phyloP scores from a whole-genome alignment of 78 protist genomes.

The Isochrysis galbana region DNA sequence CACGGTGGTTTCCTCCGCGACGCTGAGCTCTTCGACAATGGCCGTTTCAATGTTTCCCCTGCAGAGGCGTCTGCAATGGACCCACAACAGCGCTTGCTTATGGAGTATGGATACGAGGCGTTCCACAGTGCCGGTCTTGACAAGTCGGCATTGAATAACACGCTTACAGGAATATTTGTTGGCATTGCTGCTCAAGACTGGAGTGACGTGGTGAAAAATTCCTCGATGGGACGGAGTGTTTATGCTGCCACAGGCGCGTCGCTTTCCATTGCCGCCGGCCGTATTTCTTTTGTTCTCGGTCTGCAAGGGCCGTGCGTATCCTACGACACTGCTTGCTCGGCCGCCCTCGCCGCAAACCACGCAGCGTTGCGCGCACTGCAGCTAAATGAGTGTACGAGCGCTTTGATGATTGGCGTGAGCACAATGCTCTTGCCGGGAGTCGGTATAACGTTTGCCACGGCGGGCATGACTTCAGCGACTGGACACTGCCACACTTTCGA shows the following conservation, averaged over 20 bases:
- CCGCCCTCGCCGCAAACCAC: conserved; percentile 66
- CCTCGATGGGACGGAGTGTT: background rate
- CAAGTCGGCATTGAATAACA: background rate
- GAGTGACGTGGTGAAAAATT: background rate
- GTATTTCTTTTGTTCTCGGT: conserved; percentile 71
- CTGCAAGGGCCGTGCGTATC: conserved; percentile 71
- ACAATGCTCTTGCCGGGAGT: conserved; percentile 50
- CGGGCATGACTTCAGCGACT: conserved; percentile 54
- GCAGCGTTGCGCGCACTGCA: conserved; percentile 58
- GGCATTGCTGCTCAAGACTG: background rate
- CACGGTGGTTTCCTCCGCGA: background rate
- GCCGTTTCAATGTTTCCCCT: background rate
- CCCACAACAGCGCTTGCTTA: conserved; percentile 28
- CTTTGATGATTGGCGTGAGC: conserved; percentile 70
- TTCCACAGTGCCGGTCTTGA: background rate
- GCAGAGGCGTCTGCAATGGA: conserved; percentile 27
- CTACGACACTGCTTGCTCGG: conserved; percentile 83
- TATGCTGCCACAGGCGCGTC: background rate
- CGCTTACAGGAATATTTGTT: background rate
- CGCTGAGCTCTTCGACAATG: conserved; percentile 7
- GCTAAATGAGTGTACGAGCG: conserved; percentile 53
- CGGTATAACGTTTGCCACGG: conserved; percentile 36
- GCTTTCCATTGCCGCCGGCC: conserved; percentile 53
- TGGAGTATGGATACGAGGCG: conserved; percentile 4
- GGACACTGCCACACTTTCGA: conserved; percentile 77